These are phyloP conservation scores for Penicillium fuscoglaucum DNA, from an alignment of 2,329 filamentous ascomycete species.

Conservation along the genomic window DNA sequence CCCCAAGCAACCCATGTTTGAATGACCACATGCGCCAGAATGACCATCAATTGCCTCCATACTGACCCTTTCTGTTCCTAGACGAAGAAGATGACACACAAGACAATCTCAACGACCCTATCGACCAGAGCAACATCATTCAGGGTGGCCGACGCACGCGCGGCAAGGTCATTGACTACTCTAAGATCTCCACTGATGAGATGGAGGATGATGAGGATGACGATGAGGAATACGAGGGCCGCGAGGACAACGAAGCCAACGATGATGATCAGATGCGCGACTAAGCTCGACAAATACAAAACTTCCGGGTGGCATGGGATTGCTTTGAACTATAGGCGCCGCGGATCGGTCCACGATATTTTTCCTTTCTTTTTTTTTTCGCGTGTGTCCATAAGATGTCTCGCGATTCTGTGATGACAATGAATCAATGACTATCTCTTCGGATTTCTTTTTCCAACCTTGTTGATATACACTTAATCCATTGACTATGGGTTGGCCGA, in stretches of 20 bases:
- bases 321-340: constrained; percentile 23
- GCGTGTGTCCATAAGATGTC: constrained; percentile 9
- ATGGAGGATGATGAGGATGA: constrained; percentile 62
- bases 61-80: constrained; percentile 18
- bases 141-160: constrained; percentile 77
- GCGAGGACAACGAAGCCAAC: constrained; percentile 31
- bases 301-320: constrained; percentile 16
- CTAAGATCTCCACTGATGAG: constrained; percentile 78
- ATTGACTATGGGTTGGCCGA: neutral
- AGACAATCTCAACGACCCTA: constrained; percentile 77
- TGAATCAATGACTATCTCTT: constrained; percentile 22
- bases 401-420: constrained; percentile 15
- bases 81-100: constrained; percentile 71
- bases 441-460: neutral
- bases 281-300: constrained; percentile 28
- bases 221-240: constrained; percentile 42
- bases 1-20: neutral
- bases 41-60: constrained; percentile 22
- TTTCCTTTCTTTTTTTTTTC: neutral
- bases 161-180: constrained; percentile 88
- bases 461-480: neutral
- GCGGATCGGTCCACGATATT: constrained; percentile 8
- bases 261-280: constrained; percentile 45
- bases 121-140: constrained; percentile 87
- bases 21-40: neutral